Base-by-base conservation (phyloP, 1,284 basidiomycete species). In the Pseudozyma flocculosa region DNA sequence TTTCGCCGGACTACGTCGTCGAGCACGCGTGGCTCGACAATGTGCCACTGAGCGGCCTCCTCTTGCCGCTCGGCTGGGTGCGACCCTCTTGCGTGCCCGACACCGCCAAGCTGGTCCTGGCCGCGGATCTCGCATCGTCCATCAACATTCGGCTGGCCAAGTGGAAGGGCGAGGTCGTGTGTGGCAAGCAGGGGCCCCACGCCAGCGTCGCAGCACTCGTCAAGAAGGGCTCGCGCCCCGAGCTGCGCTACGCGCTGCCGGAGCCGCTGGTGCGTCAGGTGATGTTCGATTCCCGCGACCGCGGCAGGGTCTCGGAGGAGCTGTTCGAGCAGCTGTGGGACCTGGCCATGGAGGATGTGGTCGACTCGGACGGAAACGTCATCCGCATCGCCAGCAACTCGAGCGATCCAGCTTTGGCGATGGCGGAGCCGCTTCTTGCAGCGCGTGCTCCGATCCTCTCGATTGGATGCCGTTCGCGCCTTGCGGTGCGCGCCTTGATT, bases 61-160 rank as follows among this genome's bases (percentile, higher is more conserved):
- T 57, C 19, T 46, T 75, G 8, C 75, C 75, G 7, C 58, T 72
- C 4, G 40, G 52, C 26, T 54, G 41, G 54, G 50, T 52, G 0
- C 36, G 47, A 3, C 61, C 69, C 0, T 38, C 37, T 18, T 76
- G 74, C 50, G 54, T 63, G 18, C 73, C 74, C 1, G 74, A 76
- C 54, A 70, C 72, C 40, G 63, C 69, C 45, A 75, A 75, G 61
- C 62, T 72, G 7, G 54, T 73, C 15, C 64, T 76, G 10, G 74
- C 70, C 0, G 54, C 61, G 1, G 73, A 76, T 44, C 46, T 76
- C 2, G 58, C 66, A 0, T 47, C 54, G 11, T 64, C 54, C 15
- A 54, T 74, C 38, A 60, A 68, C 17, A 48, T 45, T 23, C 56
- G 61, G 48, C 54, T 76, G 0, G 50, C 64, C 38, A 54, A 61